phyloP scores from a whole-genome alignment of 257 asterid species.

The Capsicum baccatum region DNA sequence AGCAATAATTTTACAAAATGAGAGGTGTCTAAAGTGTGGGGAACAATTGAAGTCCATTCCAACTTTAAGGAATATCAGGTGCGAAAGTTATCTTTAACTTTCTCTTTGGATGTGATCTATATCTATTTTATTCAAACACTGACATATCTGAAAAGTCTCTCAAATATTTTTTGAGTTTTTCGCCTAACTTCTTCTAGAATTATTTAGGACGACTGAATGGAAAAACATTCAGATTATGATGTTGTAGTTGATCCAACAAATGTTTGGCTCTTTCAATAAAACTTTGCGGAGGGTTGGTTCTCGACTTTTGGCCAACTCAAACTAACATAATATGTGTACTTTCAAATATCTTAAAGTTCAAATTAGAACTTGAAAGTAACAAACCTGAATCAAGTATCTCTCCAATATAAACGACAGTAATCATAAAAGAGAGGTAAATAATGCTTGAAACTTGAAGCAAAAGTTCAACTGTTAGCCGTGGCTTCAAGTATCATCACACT shows the following conservation, averaged over 20 bases:
- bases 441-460: no score
- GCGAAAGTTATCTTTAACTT: conserved; percentile 1
- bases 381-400: no score
- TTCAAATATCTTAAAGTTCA: no score
- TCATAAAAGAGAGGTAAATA: no score
- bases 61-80: conserved; percentile 88
- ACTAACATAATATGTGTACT: no score
- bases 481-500: no score
- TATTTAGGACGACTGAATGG: conserved; percentile 75
- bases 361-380: no score
- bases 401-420: no score
- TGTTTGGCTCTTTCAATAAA: conserved; percentile 87
- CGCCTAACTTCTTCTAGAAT: neutral
- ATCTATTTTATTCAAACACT: neutral
- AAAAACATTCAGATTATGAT: conserved; percentile 66
- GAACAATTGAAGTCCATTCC: conserved; percentile 54
- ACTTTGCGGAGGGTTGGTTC: conserved; percentile 66
- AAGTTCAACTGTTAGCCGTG: no score
- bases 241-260: conserved; percentile 86
- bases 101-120: neutral
- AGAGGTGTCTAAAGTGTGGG: conserved; percentile 59
- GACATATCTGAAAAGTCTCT: neutral
- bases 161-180: neutral
- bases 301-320: no score
- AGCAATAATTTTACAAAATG: conserved; percentile 61